phyloP scores from a whole-genome alignment of 371 early-diverging fungal genomes.

The Apophysomyces ossiformis region DNA sequence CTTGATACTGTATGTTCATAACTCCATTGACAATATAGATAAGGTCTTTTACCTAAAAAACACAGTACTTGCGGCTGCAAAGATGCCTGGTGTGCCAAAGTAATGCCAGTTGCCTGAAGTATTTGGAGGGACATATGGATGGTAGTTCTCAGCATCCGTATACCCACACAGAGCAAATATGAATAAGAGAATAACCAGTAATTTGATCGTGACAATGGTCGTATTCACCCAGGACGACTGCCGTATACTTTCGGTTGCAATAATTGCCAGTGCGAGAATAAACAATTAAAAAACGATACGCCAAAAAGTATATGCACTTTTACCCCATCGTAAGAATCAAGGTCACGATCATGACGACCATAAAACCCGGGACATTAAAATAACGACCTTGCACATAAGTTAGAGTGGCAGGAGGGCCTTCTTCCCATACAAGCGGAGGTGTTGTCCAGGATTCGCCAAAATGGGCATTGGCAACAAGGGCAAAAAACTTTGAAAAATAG shows the following conservation, averaged over 20 bases:
- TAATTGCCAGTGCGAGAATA: not conserved
- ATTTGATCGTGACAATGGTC: constrained; percentile 73
- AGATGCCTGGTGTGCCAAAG: constrained; percentile 75
- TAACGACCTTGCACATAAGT: constrained; percentile 52
- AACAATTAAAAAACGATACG: not conserved
- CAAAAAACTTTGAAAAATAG: constrained; percentile 74
- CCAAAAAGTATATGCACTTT: not conserved
- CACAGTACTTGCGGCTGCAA: constrained; percentile 79
- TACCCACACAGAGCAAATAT: constrained; percentile 70
- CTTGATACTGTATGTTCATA: constrained; percentile 30
- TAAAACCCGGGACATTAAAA: constrained; percentile 78
- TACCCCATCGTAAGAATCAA: constrained; percentile 67
- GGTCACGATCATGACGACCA: constrained; percentile 66
- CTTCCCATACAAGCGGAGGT: constrained; percentile 68
- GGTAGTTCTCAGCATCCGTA: constrained; percentile 72
- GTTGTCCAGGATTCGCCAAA: constrained; percentile 58
- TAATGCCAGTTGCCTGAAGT: constrained; percentile 49
- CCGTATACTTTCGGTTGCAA: constrained; percentile 46
- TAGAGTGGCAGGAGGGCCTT: constrained; percentile 40
- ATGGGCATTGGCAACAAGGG: constrained; percentile 56
- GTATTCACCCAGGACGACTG: constrained; percentile 76
- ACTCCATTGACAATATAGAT: not conserved
- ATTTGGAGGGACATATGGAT: constrained; percentile 81
- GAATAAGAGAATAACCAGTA: constrained; percentile 78
- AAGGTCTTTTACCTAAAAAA: constrained; percentile 61